Conservation (phyloP, 352 stramenopile species). For the Phytopythium mirpurense region DNA sequence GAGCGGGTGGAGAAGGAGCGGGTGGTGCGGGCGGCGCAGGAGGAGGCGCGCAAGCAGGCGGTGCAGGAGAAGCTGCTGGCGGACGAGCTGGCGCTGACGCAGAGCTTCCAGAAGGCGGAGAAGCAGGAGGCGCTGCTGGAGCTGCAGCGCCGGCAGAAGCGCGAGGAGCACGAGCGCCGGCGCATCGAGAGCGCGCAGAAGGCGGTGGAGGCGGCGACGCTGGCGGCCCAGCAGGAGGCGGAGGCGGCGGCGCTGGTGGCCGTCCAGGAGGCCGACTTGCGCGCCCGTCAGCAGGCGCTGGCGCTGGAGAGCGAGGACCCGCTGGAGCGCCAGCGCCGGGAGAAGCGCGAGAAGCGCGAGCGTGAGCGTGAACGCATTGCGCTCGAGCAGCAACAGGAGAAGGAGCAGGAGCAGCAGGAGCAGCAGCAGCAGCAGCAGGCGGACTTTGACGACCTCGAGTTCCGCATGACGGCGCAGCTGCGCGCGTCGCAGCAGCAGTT, state of each 20-base stretch:
- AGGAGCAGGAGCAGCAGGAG: conserved; percentile 8
- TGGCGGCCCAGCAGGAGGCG: neutral
- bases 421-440: conserved; percentile 10
- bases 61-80: conserved; percentile 22
- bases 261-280: neutral
- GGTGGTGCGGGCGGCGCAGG: conserved; percentile 1
- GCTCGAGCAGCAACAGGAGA: conserved; percentile 5
- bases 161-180: conserved; percentile 60
- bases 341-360: conserved; percentile 69
- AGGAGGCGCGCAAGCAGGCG: conserved; percentile 20
- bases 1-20: conserved; percentile 12
- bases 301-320: neutral
- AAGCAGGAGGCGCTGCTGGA: conserved; percentile 44
- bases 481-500: conserved; percentile 24
- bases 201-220: conserved; percentile 21
- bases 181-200: conserved; percentile 39
- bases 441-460: conserved; percentile 37
- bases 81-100: conserved; percentile 19
- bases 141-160: conserved; percentile 62
- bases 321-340: conserved; percentile 55
- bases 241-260: conserved; percentile 5
- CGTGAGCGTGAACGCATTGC: conserved; percentile 39
- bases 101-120: conserved; percentile 23
- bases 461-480: conserved; percentile 33
- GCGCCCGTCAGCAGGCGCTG: neutral